Evolutionary conservation across 2,329 filamentous ascomycete genomes (phyloP), one percentile per base, ranked within the genome.

Genomic region (Claviceps capensis): DNA sequence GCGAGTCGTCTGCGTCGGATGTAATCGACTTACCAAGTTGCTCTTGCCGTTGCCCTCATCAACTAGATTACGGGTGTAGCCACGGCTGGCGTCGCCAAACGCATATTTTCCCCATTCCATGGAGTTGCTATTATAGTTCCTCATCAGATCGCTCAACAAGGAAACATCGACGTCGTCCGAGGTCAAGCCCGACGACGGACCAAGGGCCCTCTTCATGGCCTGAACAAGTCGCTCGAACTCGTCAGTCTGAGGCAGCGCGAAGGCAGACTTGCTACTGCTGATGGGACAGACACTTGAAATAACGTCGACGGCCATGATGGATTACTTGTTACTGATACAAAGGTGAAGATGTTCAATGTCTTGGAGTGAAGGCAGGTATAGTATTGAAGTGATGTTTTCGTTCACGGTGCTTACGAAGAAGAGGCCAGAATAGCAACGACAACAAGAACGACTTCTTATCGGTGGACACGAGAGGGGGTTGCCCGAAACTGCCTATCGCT

Each of bases 11-110:
- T 36, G 11, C 14, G 30, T 36, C 11, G 11, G 16, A 6, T 14
- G 14, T n/a, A 38, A 42, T 22, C 40, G 6, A 68, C 78, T 63
- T 69, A 86, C 82, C 65, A 88, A 66, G 61, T 88, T 88, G 62
- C 81, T 83, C 67, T 86, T 87, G 54, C 71, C 88, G 60, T 95
- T 95, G 2, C 89, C 88, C 63, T 89, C 85, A 62, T 95, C 88
- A 45, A 96, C 88, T 4, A 95, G 77, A 63, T 95, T 95, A 52
- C 90, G 74, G 13, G 90, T 95, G 66, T 95, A 96, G 1, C 78
- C 77, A 60, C 82, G 75, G 56, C 74, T 81, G 17, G 70, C 59
- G 61, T 95, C 85, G n/a, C 76, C 77, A 59, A 91, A 77, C 30
- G 86, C 86, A 68, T 87, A 95, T 56, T 73, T 75, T 50, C 70